These are phyloP conservation scores for Martiniozyma asiatica DNA, from an alignment of 1,139 yeast species.

Conservation along the genomic window DNA sequence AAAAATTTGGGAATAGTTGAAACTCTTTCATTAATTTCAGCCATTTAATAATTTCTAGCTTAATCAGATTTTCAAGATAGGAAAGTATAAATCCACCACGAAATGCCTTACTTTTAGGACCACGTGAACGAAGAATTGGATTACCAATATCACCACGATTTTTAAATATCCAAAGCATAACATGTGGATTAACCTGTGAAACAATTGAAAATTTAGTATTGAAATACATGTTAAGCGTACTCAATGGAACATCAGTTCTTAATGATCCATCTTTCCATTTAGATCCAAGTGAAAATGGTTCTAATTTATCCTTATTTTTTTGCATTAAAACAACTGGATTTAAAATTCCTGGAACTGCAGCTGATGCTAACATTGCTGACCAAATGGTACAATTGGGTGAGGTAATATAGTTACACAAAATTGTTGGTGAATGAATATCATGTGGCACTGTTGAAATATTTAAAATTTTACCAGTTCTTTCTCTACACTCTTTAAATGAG, in stretches of 20 bases:
- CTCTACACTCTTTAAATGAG: conserved; percentile 60
- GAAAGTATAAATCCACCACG: conserved; percentile 73
- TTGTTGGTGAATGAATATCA: conserved; percentile 73
- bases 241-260: conserved; percentile 62
- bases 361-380: conserved; percentile 66
- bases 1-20: conserved; percentile 54
- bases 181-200: conserved; percentile 77
- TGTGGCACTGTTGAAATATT: conserved; percentile 74
- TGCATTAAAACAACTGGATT: conserved; percentile 75
- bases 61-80: conserved; percentile 57
- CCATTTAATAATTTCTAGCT: conserved; percentile 69
- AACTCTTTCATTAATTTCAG: conserved; percentile 51
- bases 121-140: conserved; percentile 57
- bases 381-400: conserved; percentile 77
- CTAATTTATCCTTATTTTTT: conserved; percentile 37
- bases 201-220: conserved; percentile 69
- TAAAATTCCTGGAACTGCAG: conserved; percentile 78
- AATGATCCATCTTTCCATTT: conserved; percentile 69
- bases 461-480: conserved; percentile 56
- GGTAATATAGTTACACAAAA: conserved; percentile 64
- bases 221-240: conserved; percentile 60
- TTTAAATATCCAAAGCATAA: conserved; percentile 62
- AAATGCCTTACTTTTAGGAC: conserved; percentile 29
- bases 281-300: conserved; percentile 63
- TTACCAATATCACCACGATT: conserved; percentile 75